Conservation (phyloP, 345 rosid genomes). For the Erysimum cheiranthoides region DNA sequence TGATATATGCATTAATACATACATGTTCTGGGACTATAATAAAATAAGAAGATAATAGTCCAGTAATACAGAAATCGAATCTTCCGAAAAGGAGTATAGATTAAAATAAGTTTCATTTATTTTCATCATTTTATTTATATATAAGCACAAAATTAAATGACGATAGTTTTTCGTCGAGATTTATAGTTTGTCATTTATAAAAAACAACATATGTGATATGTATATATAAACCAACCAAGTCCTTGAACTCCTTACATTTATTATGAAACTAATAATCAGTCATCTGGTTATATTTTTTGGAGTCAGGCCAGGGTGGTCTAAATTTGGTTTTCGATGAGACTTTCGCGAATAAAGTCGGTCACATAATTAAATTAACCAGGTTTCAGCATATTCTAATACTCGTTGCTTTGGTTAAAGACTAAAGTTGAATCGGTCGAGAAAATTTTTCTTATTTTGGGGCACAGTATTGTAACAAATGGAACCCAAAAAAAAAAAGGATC, state of each 20-base stretch:
- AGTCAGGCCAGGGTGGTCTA: not conserved
- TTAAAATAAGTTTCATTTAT: not conserved
- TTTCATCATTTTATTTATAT: too few relatives aligned
- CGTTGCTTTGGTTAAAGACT: not conserved
- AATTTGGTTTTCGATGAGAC: not conserved
- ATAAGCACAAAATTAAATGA: too few relatives aligned
- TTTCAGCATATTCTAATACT: not conserved
- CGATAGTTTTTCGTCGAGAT: too few relatives aligned
- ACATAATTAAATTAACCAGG: not conserved
- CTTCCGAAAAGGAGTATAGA: conserved; percentile 10
- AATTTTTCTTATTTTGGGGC: not conserved
- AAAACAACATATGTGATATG: too few relatives aligned
- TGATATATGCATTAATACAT: not conserved
- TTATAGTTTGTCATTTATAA: too few relatives aligned
- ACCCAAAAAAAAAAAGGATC: too few relatives aligned
- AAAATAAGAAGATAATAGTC: conserved; percentile 9
- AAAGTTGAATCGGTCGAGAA: not conserved
- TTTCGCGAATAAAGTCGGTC: not conserved
- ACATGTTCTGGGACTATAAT: not conserved
- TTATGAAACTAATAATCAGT: not conserved
- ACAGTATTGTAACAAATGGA: not conserved
- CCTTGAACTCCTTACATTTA: too few relatives aligned
- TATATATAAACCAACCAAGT: too few relatives aligned
- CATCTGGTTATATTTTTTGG: not conserved
- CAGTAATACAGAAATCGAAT: conserved; percentile 27